Evolutionary conservation across 768 basidiomycete species (phyloP).

Genomic region (Hygrocybe coccinea): DNA sequence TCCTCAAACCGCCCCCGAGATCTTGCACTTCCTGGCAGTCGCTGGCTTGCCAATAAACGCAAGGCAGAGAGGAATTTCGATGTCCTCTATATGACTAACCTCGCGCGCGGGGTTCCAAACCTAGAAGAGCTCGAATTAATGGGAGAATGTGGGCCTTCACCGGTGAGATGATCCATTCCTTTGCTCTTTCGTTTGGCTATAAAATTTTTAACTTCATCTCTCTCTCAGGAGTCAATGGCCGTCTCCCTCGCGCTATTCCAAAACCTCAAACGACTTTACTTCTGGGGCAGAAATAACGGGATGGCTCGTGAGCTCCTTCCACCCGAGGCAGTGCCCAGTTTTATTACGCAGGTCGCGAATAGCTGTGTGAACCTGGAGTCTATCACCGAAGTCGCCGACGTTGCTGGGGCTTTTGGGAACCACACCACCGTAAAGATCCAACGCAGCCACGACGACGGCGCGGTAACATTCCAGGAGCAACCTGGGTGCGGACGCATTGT

Average conservation of each 20-base stretch:
- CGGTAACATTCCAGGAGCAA: neutral
- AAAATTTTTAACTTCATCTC: too few species aligned
- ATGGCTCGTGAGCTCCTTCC: neutral
- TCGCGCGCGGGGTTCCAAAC: conserved; percentile 8
- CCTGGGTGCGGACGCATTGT: neutral
- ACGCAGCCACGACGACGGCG: neutral
- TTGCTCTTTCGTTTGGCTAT: neutral
- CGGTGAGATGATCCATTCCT: neutral
- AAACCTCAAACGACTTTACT: neutral
- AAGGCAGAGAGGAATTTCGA: conserved; percentile 1
- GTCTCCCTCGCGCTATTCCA: neutral
- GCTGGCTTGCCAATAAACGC: conserved; percentile 7
- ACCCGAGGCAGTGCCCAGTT: neutral
- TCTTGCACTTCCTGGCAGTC: conserved; percentile 1
- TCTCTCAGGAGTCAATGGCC: neutral
- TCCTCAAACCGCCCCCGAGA: conserved; percentile 1
- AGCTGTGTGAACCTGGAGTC: neutral
- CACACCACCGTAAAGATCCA: neutral
- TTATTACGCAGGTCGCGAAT: neutral
- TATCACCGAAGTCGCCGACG: neutral
- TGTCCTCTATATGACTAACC: neutral
- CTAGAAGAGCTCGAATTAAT: conserved; percentile 11
- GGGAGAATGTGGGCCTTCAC: neutral
- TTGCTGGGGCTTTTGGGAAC: neutral
- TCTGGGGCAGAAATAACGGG: neutral